phyloP scores from a whole-genome alignment of 768 basidiomycete species.

The Boletellus sp. region DNA sequence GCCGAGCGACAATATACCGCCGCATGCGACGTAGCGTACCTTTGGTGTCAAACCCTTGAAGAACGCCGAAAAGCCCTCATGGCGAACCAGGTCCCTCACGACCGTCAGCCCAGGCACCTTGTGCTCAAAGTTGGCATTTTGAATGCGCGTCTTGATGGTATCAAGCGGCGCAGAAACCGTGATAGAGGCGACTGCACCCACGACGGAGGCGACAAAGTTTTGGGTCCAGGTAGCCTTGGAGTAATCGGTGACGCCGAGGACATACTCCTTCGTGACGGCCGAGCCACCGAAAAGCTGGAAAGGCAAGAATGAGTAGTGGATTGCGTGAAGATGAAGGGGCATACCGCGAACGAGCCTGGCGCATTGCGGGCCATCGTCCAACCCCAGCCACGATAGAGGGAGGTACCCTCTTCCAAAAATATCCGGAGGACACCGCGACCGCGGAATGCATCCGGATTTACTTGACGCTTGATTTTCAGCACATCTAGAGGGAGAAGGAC shows the following conservation, averaged over 20 bases:
- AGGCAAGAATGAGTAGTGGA: not conserved
- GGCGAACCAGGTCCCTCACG: conserved; percentile 77
- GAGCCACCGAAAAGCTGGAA: conserved; percentile 95
- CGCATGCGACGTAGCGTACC: conserved; percentile 40
- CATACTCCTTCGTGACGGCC: conserved; percentile 89
- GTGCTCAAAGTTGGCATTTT: conserved; percentile 94
- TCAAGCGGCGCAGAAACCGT: conserved; percentile 95
- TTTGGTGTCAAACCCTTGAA: conserved; percentile 99
- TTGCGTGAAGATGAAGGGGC: conserved; percentile 27
- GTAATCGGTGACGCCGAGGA: conserved; percentile 86
- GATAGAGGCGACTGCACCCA: conserved; percentile 92
- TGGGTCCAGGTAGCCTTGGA: conserved; percentile 94
- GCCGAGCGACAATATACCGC: not conserved
- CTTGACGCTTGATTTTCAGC: conserved; percentile 98
- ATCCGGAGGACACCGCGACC: conserved; percentile 89
- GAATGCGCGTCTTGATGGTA: conserved; percentile 94
- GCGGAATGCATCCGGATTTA: conserved; percentile 97
- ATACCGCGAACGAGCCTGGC: conserved; percentile 89
- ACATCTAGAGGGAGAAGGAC: conserved; percentile 94
- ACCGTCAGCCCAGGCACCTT: conserved; percentile 80
- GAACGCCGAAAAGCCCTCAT: conserved; percentile 80
- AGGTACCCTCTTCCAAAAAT: conserved; percentile 85
- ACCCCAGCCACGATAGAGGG: conserved; percentile 95
- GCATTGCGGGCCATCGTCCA: conserved; percentile 99
- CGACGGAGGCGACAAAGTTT: conserved; percentile 94